phyloP scores from a whole-genome alignment of 2,329 filamentous ascomycete genomes.

The Microdochium paspali region DNA sequence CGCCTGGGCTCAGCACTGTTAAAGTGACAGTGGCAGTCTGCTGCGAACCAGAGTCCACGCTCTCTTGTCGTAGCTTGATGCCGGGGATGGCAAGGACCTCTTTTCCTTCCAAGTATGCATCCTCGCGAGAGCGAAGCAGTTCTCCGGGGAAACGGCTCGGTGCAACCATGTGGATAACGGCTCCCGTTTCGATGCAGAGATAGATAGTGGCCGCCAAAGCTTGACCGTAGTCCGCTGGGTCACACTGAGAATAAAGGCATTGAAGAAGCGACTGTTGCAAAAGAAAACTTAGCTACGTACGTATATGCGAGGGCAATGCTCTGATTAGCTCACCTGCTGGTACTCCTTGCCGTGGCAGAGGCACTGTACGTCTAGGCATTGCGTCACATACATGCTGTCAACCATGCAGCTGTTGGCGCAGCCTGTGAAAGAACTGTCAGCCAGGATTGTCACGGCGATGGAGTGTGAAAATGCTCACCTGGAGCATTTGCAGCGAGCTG shows the following conservation, averaged over 20 bases:
- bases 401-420: constrained; percentile 19
- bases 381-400: constrained; percentile 20
- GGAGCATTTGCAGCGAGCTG: no score
- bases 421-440: constrained; percentile 9
- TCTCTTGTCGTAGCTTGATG: constrained; percentile 16
- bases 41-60: constrained; percentile 7
- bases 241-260: constrained; percentile 22
- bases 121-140: constrained; percentile 16
- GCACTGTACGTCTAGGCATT: constrained; percentile 18
- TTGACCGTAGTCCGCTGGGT: constrained; percentile 15
- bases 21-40: background rate
- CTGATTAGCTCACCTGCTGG: constrained; percentile 10
- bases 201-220: constrained; percentile 17
- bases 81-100: constrained; percentile 16
- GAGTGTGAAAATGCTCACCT: background rate
- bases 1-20: background rate
- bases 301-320: no score
- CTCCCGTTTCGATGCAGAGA: constrained; percentile 16
- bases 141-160: constrained; percentile 11
- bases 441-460: background rate
- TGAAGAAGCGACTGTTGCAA: constrained; percentile 16
- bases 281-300: no score
- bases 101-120: constrained; percentile 17
- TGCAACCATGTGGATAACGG: constrained; percentile 19
- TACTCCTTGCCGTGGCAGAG: constrained; percentile 19